phyloP scores from a whole-genome alignment of 345 rosid genomes.

The Citrus sinensis region DNA sequence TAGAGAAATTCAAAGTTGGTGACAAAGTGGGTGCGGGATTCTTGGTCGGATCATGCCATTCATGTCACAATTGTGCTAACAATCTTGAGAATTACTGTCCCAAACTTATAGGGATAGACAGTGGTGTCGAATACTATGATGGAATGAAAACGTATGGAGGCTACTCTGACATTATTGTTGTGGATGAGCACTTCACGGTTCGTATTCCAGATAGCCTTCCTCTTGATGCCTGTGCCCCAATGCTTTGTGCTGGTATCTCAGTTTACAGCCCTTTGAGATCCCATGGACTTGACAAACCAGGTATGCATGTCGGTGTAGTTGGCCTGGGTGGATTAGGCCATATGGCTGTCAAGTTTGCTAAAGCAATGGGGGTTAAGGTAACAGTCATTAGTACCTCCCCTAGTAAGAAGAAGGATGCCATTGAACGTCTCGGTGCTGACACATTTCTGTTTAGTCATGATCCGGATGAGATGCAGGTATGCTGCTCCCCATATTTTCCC shows the following conservation, averaged over 20 bases:
- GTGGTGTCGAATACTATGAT: not conserved
- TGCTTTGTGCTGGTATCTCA: conserved; percentile 20
- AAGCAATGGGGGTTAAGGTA: conserved; percentile 20
- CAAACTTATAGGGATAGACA: not conserved
- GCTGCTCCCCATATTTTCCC: no score
- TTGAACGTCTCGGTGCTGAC: conserved; percentile 1
- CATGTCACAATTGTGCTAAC: not conserved
- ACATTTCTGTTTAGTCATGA: conserved; percentile 12
- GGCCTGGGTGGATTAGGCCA: conserved; percentile 23
- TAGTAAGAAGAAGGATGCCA: conserved; percentile 17
- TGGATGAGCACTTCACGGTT: conserved; percentile 17
- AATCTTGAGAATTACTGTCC: not conserved
- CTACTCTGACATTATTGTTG: conserved; percentile 14
- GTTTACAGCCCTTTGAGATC: conserved; percentile 16
- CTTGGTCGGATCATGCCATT: not conserved
- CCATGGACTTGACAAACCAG: conserved; percentile 4
- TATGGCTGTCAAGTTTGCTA: conserved; percentile 24
- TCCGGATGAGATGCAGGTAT: conserved; percentile 9
- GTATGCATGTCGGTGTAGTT: conserved; percentile 14
- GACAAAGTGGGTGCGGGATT: not conserved
- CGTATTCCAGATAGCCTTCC: conserved; percentile 4
- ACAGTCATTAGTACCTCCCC: conserved; percentile 18
- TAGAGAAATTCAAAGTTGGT: not conserved
- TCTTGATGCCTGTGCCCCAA: conserved; percentile 3
- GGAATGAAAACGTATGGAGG: conserved; percentile 13